These are phyloP conservation scores for Ophiosphaerella narmari DNA, from an alignment of 2,329 filamentous ascomycete genomes.

Conservation along the genomic window DNA sequence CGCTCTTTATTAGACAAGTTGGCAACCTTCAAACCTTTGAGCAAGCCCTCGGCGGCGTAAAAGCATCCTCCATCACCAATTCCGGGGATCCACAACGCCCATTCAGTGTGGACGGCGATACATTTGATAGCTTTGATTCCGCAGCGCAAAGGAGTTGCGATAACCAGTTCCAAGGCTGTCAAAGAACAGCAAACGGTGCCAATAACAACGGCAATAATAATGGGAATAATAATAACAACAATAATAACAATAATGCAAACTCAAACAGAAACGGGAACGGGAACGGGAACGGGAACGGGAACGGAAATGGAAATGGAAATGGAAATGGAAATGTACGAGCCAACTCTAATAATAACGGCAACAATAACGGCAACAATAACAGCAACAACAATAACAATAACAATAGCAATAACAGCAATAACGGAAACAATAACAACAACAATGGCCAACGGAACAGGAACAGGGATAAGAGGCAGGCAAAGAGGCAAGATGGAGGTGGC, in stretches of 20 bases:
- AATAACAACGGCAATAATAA: not conserved
- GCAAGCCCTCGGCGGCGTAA: conserved; percentile 56
- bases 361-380: conserved; percentile 3
- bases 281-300: not conserved
- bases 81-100: conserved; percentile 56
- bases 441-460: not conserved
- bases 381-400: not conserved
- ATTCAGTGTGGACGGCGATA: conserved; percentile 37
- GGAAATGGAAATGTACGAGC: not conserved
- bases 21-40: conserved; percentile 46
- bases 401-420: not conserved
- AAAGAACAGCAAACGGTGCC: conserved; percentile 46
- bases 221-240: not conserved
- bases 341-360: not conserved
- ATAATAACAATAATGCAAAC: not conserved
- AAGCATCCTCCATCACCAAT: conserved; percentile 56
- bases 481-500: conserved; percentile 9
- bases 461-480: conserved; percentile 1
- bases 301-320: not conserved
- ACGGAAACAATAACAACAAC: conserved; percentile 2
- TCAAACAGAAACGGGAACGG: conserved; percentile 1
- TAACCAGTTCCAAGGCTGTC: conserved; percentile 65
- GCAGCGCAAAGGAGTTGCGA: conserved; percentile 67
- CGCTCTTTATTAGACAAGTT: conserved; percentile 40
- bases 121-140: conserved; percentile 59